Base-by-base conservation (phyloP, 2,329 filamentous ascomycete species). In the Monosporascus cannonballus region DNA sequence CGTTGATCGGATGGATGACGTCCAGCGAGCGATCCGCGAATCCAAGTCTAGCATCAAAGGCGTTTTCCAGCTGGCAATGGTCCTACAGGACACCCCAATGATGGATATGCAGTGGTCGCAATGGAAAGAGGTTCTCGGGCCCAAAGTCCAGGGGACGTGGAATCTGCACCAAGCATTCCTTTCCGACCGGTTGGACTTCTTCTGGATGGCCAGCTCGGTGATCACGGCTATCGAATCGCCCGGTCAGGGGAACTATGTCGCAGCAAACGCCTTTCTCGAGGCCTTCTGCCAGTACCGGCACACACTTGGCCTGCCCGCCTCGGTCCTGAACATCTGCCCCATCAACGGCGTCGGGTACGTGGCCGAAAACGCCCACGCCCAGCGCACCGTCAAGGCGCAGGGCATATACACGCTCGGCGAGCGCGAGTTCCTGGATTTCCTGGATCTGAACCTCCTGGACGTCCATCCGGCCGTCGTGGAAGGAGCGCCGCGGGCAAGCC, bases 141-240 rank as follows among this genome's bases (percentile, higher is more conserved):
- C 79, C 56, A 76, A 77, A 50, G 62, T 72, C 37, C 52, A 63
- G 17, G 64, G 70, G 2, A 68, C 68, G 5, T 69, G 64, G 64
- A 74, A 74, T 50, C 63, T 75, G 0, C 70, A 76, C 54, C 50
- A 65, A 1, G 56, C 61, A 2, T 59, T 69, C 17, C 51, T 55
- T 20, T 55, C 54, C 8, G 48, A 54, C 14, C 41, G 51, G 6
- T 52, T 69, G 1, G 69, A 71, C 53, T 72, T 71, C 60, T 75
- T 71, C 55, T 60, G 71, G 36, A 51, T 69, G 30, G 59, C 68
- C 24, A 67, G 64, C 6, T 70, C 67, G 17, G 54, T 67, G 15
- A 59, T 64, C 3, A 64, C 61, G 6, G 53, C 69, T 7, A 49
- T 67, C 6, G 71, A 67, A 8, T 55, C 63, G 6, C 52, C 61